Evolutionary conservation across 2,329 filamentous ascomycete species (phyloP).

Genomic region (Fusarium coffeatum): DNA sequence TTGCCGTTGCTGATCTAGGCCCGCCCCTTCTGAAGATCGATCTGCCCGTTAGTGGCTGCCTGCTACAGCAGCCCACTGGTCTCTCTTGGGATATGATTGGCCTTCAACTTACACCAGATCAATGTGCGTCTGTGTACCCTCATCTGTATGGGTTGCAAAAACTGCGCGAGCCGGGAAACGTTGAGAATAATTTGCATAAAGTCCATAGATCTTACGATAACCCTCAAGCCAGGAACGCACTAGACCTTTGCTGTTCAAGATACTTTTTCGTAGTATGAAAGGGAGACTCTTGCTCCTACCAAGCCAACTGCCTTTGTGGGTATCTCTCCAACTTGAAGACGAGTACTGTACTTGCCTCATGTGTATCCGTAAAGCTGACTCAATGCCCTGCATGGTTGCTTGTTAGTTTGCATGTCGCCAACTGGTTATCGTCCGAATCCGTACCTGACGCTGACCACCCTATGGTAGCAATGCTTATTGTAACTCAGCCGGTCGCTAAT

Average conservation of each 20-base stretch:
- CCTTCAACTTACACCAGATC: slow-evolving; percentile 31
- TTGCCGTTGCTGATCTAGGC: slow-evolving; percentile 25
- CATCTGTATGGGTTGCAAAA: slow-evolving; percentile 15
- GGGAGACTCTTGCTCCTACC: neutral
- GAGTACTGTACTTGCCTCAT: neutral
- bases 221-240: neutral
- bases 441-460: slow-evolving; percentile 23
- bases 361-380: slow-evolving; percentile 15
- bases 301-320: neutral
- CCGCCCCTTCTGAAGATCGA: slow-evolving; percentile 35
- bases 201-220: neutral
- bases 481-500: slow-evolving; percentile 23
- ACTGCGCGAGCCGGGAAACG: slow-evolving; percentile 3
- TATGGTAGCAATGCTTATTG: slow-evolving; percentile 16
- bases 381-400: slow-evolving; percentile 1
- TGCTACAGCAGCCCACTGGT: slow-evolving; percentile 22
- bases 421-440: slow-evolving; percentile 16
- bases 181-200: neutral
- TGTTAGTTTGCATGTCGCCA: slow-evolving; percentile 6
- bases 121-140: slow-evolving; percentile 6
- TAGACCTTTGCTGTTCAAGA: neutral
- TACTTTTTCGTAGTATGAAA: neutral
- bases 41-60: slow-evolving; percentile 34
- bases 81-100: slow-evolving; percentile 31
- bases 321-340: slow-evolving; percentile 1